These are phyloP conservation scores for Acarospora socialis DNA, from an alignment of 2,329 filamentous ascomycete species.

Conservation along the genomic window DNA sequence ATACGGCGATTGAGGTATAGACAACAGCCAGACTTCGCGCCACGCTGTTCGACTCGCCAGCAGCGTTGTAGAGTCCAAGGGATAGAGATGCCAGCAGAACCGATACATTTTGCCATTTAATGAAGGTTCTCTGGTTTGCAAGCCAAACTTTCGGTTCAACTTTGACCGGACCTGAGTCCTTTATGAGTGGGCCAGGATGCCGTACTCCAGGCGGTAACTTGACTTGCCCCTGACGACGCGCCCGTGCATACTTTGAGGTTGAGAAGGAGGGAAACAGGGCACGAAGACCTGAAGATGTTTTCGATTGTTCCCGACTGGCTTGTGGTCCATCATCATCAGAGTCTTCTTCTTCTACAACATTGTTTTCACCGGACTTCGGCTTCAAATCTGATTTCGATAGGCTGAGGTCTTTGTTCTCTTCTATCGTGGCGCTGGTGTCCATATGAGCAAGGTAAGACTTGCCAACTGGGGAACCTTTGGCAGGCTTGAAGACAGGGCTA, in stretches of 20 bases:
- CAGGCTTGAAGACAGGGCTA: constrained; percentile 39
- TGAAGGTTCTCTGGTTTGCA: constrained; percentile 84
- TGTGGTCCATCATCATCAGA: constrained; percentile 35
- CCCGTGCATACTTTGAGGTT: constrained; percentile 57
- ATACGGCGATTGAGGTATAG: constrained; percentile 69
- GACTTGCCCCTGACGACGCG: constrained; percentile 34
- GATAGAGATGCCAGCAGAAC: constrained; percentile 75
- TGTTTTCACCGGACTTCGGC: constrained; percentile 20
- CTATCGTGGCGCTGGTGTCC: constrained; percentile 29
- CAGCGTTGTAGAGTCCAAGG: constrained; percentile 77
- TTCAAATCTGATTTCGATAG: constrained; percentile 14
- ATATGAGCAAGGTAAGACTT: constrained; percentile 49
- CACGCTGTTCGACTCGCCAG: constrained; percentile 57
- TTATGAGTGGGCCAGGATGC: constrained; percentile 77
- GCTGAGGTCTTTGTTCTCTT: constrained; percentile 14
- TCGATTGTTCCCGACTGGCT: constrained; percentile 22
- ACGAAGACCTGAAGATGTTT: constrained; percentile 45
- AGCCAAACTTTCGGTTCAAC: constrained; percentile 98
- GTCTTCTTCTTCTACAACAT: constrained; percentile 30
- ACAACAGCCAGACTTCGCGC: constrained; percentile 67
- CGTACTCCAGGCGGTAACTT: constrained; percentile 74
- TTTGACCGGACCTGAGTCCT: constrained; percentile 80
- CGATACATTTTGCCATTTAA: constrained; percentile 96
- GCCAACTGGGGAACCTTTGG: constrained; percentile 51
- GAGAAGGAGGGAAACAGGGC: constrained; percentile 73